Conservation (phyloP, 768 basidiomycete species). For the Lactifluus hygrophoroides region DNA sequence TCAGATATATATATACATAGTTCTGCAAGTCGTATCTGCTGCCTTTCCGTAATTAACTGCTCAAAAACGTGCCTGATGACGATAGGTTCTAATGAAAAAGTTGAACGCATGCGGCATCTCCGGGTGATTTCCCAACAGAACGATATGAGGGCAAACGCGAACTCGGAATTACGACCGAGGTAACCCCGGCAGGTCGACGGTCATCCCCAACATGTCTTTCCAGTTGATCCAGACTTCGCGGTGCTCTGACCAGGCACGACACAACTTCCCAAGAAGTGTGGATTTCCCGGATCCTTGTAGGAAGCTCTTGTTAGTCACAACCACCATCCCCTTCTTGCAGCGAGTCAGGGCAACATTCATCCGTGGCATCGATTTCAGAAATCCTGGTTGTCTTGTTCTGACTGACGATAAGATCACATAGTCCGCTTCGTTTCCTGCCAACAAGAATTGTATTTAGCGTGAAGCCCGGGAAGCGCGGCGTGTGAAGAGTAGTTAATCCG, state of each 20-base stretch:
- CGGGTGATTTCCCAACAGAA: too few species aligned
- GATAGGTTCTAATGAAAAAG: too few species aligned
- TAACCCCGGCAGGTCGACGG: neutral
- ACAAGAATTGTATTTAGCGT: neutral
- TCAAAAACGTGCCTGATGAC: too few species aligned
- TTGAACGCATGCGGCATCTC: too few species aligned
- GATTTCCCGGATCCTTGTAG: slow-evolving; percentile 25
- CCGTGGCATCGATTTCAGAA: slow-evolving; percentile 35
- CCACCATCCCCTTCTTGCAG: slow-evolving; percentile 39
- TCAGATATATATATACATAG: too few species aligned
- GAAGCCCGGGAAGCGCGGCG: neutral
- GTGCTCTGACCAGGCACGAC: slow-evolving; percentile 24
- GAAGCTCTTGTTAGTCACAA: slow-evolving; percentile 39
- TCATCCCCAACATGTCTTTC: neutral
- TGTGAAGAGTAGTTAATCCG: neutral
- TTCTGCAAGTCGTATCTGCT: too few species aligned
- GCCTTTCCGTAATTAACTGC: too few species aligned
- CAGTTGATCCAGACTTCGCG: slow-evolving; percentile 27
- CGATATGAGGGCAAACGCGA: too few species aligned
- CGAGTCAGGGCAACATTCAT: slow-evolving; percentile 38
- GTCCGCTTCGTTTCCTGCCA: slow-evolving; percentile 41
- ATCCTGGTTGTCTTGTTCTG: slow-evolving; percentile 38
- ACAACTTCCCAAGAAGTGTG: slow-evolving; percentile 37
- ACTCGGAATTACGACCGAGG: too few species aligned
- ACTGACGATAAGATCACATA: slow-evolving; percentile 44